Evolutionary conservation across 179 eudicot genomes (phyloP).

Genomic region (Spinacia oleracea): DNA sequence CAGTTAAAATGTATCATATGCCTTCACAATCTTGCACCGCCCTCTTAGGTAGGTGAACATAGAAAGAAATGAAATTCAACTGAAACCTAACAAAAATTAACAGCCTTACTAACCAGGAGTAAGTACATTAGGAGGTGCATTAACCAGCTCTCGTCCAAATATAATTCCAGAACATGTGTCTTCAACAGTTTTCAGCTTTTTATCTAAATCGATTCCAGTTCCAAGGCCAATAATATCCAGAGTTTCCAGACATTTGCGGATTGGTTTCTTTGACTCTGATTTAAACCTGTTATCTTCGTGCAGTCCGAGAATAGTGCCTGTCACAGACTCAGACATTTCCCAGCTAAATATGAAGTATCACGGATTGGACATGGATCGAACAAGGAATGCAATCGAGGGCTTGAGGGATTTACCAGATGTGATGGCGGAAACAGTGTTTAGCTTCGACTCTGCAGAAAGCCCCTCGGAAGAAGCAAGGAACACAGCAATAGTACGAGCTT

Average conservation of each 20-base stretch:
- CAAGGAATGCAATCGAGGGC: not conserved
- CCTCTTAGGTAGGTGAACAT: not conserved
- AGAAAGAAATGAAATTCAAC: not conserved
- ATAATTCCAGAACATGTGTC: slow-evolving; percentile 75
- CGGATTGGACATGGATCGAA: not conserved
- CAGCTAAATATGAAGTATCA: not conserved
- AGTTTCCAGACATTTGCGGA: slow-evolving; percentile 70
- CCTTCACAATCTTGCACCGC: not conserved
- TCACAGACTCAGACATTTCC: not conserved
- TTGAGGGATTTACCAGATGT: slow-evolving; percentile 56
- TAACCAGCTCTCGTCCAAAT: slow-evolving; percentile 86
- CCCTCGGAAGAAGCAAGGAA: slow-evolving; percentile 71
- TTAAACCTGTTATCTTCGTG: slow-evolving; percentile 87
- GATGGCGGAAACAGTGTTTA: slow-evolving; percentile 63
- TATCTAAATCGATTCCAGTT: slow-evolving; percentile 70
- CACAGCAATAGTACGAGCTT: slow-evolving; percentile 68
- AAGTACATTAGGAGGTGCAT: slow-evolving; percentile 95
- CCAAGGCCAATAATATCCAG: slow-evolving; percentile 93
- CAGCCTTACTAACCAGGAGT: slow-evolving; percentile 70
- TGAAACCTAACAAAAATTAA: not conserved
- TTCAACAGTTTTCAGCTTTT: slow-evolving; percentile 65
- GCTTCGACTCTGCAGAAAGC: slow-evolving; percentile 59
- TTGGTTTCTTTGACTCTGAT: slow-evolving; percentile 75
- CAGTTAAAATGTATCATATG: slow-evolving; percentile 3
- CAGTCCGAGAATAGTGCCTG: slow-evolving; percentile 71